Evolutionary conservation across 371 early-diverging fungal species (phyloP).

Genomic region (Mortierella sp.): DNA sequence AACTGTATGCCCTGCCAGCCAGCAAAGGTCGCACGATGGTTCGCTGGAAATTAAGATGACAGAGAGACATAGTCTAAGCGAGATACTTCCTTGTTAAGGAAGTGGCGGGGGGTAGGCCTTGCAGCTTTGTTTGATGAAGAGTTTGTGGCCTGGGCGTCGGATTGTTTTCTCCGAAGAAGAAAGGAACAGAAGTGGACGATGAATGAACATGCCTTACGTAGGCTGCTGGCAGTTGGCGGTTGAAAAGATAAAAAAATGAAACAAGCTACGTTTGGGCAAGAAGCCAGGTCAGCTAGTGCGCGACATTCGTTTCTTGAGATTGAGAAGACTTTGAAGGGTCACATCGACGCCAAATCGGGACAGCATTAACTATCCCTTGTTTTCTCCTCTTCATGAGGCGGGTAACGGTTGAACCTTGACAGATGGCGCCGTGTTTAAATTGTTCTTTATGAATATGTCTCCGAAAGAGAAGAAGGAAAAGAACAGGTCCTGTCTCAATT

Average conservation of each 20-base stretch:
- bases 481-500: not conserved
- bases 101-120: not conserved
- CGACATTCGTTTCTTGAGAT: not conserved
- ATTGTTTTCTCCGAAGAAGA: slow-evolving; percentile 6
- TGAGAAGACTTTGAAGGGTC: too few relatives aligned
- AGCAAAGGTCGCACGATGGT: not conserved
- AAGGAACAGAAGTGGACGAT: not conserved
- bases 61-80: not conserved
- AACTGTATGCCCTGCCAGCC: not conserved
- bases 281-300: slow-evolving; percentile 1
- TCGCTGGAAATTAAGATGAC: slow-evolving; percentile 7
- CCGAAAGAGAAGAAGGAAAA: not conserved
- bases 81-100: not conserved
- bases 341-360: not conserved
- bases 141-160: slow-evolving; percentile 6
- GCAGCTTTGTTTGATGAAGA: not conserved
- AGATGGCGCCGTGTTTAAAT: too few relatives aligned
- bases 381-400: too few relatives aligned
- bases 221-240: not conserved
- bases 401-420: too few relatives aligned
- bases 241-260: not conserved
- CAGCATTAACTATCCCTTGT: not conserved
- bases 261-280: not conserved
- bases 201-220: not conserved
- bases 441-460: not conserved